Percentiles rank a stretch among this genome's conserved stretches.
phyloP scores from a whole-genome alignment of 192 early-diverging fungal species.

The Backusella tuberculispora region DNA sequence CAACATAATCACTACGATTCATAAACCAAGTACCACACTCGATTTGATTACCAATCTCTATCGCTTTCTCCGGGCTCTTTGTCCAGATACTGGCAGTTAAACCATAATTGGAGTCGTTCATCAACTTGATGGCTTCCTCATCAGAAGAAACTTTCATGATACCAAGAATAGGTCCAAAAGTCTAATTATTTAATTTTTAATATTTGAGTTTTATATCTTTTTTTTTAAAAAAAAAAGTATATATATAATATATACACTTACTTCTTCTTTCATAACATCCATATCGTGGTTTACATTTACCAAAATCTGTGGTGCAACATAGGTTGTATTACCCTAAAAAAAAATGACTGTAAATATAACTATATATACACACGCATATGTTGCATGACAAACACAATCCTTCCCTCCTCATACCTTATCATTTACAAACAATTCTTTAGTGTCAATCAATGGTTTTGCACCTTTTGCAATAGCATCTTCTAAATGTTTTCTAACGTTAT shows the following conservation, averaged over 20 bases:
- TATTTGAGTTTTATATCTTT: background rate
- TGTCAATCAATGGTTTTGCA: conserved; percentile 67
- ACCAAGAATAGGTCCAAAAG: conserved; percentile 83
- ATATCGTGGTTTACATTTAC: conserved; percentile 75
- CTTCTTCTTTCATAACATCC: conserved; percentile 79
- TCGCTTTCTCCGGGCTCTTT: conserved; percentile 56
- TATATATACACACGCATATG: background rate
- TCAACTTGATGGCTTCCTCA: conserved; percentile 73
- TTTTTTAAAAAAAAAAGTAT: background rate
- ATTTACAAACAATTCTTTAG: conserved; percentile 49
- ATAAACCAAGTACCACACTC: conserved; percentile 84
- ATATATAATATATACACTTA: background rate
- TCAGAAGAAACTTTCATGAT: conserved; percentile 75
- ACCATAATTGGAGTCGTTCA: conserved; percentile 84
- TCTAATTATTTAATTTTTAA: conserved; percentile 22
- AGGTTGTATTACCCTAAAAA: conserved; percentile 57
- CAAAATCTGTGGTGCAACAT: conserved; percentile 77
- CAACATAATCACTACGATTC: conserved; percentile 85
- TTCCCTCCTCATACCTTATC: conserved; percentile 56
- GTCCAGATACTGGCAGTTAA: conserved; percentile 86
- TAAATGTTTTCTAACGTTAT: conserved; percentile 69
- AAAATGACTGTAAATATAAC: background rate
- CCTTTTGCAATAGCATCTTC: conserved; percentile 73
- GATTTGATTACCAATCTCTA: conserved; percentile 64
- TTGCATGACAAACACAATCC: background rate